phyloP scores from a whole-genome alignment of 2,329 filamentous ascomycete species.

The Cladosporium halotolerans region DNA sequence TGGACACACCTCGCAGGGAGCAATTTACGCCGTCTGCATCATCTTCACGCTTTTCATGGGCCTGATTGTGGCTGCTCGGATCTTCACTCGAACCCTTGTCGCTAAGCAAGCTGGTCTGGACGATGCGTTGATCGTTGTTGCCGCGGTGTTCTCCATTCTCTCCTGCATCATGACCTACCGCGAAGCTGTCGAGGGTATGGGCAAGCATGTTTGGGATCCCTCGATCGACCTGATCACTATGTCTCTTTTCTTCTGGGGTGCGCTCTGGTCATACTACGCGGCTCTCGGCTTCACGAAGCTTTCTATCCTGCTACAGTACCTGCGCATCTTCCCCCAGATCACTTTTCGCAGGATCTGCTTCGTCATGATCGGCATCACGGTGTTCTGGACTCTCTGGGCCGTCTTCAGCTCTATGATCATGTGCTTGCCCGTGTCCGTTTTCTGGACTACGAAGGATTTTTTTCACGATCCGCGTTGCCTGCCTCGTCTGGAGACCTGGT shows the following conservation, averaged over 20 bases:
- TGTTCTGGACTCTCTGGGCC: slow-evolving; percentile 11
- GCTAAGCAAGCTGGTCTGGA: slow-evolving; percentile 6
- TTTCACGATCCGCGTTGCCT: slow-evolving; percentile 9
- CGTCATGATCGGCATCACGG: slow-evolving; percentile 6
- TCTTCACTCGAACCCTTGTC: slow-evolving; percentile 2
- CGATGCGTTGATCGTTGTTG: slow-evolving; percentile 1
- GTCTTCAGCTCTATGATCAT: slow-evolving; percentile 12
- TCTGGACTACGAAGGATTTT: slow-evolving; percentile 10
- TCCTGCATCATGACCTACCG: slow-evolving; percentile 6
- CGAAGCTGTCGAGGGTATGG: slow-evolving; percentile 2
- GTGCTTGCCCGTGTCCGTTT: slow-evolving; percentile 8
- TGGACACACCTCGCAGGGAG: slow-evolving; percentile 1
- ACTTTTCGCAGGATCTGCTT: slow-evolving; percentile 26
- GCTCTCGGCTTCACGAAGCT: slow-evolving; percentile 37
- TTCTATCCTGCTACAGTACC: slow-evolving; percentile 44
- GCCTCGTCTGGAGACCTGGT: slow-evolving; percentile 10
- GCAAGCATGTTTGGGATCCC: slow-evolving; percentile 7
- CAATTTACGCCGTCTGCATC: slow-evolving; percentile 3
- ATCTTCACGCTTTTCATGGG: slow-evolving; percentile 4
- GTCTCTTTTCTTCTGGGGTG: slow-evolving; percentile 13
- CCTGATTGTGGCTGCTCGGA: slow-evolving; percentile 6
- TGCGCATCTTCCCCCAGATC: slow-evolving; percentile 39
- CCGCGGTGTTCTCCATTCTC: neutral
- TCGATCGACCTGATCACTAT: neutral
- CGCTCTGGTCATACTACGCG: slow-evolving; percentile 37